Evolutionary conservation across 2,329 filamentous ascomycete genomes (phyloP).

Genomic region (Hortaea sp.): DNA sequence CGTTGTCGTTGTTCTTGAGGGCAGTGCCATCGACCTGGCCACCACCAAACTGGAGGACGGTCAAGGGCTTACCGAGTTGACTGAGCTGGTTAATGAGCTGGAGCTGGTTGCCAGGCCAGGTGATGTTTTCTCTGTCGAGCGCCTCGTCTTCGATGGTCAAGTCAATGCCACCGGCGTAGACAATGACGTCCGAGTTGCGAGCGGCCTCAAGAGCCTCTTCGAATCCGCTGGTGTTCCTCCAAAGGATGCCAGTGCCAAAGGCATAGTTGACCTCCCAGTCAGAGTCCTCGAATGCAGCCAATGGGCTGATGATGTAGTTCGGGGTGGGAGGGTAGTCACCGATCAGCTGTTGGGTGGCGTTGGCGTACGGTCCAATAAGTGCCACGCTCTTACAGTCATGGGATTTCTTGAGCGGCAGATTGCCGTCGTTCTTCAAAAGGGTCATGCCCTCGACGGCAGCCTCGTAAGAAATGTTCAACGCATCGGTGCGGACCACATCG

Average conservation of each 20-base stretch:
- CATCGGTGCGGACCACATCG: constrained; percentile 45
- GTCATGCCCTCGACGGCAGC: constrained; percentile 37
- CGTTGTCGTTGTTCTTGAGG: constrained; percentile 29
- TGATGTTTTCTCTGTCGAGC: constrained; percentile 31
- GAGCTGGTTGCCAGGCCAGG: constrained; percentile 34
- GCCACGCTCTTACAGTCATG: constrained; percentile 31
- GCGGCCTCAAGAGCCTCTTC: constrained; percentile 10
- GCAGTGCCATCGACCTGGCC: constrained; percentile 35
- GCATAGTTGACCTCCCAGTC: constrained; percentile 7
- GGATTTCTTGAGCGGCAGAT: constrained; percentile 26
- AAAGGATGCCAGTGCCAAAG: constrained; percentile 10
- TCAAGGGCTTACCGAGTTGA: constrained; percentile 21
- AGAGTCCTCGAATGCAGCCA: constrained; percentile 10
- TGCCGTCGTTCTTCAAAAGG: constrained; percentile 41
- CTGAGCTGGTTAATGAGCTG: constrained; percentile 30
- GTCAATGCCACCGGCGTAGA: constrained; percentile 22
- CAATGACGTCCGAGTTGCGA: constrained; percentile 10
- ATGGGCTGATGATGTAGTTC: constrained; percentile 12
- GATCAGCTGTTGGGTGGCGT: constrained; percentile 36
- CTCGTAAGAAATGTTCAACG: constrained; percentile 35
- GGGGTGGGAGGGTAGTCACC: constrained; percentile 29
- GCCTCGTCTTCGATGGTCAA: constrained; percentile 33
- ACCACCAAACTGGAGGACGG: constrained; percentile 29
- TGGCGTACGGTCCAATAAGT: constrained; percentile 47
- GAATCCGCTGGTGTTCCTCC: constrained; percentile 9